Conservation (phyloP, 345 rosid genomes). For the Acer negundo region DNA sequence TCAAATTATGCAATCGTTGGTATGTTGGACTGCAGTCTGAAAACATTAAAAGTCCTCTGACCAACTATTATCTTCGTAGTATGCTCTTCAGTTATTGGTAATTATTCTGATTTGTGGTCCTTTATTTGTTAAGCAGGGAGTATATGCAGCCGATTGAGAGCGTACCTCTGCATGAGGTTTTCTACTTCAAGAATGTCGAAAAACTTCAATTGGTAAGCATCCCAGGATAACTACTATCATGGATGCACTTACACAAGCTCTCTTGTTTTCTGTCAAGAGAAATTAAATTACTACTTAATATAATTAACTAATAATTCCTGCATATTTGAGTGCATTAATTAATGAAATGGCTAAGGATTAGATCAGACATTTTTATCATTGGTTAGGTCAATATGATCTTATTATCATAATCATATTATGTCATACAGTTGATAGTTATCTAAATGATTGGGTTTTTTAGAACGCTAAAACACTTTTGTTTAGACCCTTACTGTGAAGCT, state of each 20-base stretch:
- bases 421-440: not conserved
- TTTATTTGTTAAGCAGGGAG: slow-evolving; percentile 51
- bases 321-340: not conserved
- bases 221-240: slow-evolving; percentile 2
- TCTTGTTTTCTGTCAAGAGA: not conserved
- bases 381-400: not conserved
- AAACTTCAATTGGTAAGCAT: slow-evolving; percentile 73
- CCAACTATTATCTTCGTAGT: not conserved
- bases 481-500: no score
- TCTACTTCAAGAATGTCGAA: slow-evolving; percentile 76
- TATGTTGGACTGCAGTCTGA: not conserved
- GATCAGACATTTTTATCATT: not conserved
- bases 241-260: slow-evolving; percentile 13
- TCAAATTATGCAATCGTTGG: not conserved
- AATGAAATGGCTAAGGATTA: not conserved
- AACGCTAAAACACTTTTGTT: no score
- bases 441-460: not conserved
- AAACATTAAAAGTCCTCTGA: not conserved
- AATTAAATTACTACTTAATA: not conserved
- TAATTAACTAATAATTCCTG: not conserved
- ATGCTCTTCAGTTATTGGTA: not conserved
- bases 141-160: slow-evolving; percentile 79
- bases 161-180: slow-evolving; percentile 66
- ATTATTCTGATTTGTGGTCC: slow-evolving; percentile 3
- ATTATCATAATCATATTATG: no score